Conservation (phyloP, 257 asterid species). For the Knoxia roxburghii region DNA sequence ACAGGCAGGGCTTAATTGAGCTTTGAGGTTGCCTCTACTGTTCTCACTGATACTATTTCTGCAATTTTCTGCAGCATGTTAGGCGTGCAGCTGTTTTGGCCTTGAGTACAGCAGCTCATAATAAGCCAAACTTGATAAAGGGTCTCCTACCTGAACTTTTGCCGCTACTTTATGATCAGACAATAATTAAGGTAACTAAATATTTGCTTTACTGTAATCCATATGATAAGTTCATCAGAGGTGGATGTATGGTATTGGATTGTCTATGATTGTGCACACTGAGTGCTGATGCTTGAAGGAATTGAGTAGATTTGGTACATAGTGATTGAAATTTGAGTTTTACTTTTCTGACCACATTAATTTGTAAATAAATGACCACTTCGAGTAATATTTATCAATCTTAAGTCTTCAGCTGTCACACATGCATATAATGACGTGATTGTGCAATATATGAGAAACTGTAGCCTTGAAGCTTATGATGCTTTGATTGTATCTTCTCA, state of each 20-base stretch:
- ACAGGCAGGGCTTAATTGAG: too few species aligned
- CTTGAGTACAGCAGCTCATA: conserved; percentile 97
- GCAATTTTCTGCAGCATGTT: conserved; percentile 70
- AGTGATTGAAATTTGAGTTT: neutral
- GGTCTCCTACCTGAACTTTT: conserved; percentile 74
- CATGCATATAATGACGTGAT: neutral
- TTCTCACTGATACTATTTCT: conserved; percentile 16
- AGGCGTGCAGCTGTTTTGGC: conserved; percentile 99
- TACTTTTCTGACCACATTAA: neutral
- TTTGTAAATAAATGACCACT: neutral
- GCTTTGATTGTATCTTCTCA: neutral
- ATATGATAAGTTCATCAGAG: neutral
- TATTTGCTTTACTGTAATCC: conserved; percentile 1
- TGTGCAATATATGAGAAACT: neutral
- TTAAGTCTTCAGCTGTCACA: neutral
- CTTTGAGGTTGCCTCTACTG: neutral
- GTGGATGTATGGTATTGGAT: neutral
- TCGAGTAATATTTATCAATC: neutral
- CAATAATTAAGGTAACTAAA: conserved; percentile 68
- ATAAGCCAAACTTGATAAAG: conserved; percentile 90
- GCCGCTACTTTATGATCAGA: conserved; percentile 96
- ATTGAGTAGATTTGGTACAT: neutral
- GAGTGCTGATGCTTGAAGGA: neutral
- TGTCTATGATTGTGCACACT: neutral
- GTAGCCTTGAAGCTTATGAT: neutral